These are phyloP conservation scores for Schizothecium vesticola DNA, from an alignment of 495 filamentous ascomycete species.

Conservation along the genomic window DNA sequence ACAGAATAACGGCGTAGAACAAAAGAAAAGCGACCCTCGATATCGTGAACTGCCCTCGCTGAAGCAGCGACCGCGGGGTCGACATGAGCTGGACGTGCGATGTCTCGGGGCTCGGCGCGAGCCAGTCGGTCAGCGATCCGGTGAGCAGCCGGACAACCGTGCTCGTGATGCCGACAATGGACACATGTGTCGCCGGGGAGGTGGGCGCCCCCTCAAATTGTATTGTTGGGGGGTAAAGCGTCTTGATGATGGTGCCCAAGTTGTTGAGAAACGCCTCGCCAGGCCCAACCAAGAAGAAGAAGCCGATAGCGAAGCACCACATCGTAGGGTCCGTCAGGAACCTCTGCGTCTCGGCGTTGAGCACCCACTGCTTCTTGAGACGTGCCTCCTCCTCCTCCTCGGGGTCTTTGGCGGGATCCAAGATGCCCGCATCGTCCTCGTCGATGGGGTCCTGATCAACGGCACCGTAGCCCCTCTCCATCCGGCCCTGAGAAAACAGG, in stretches of 20 bases:
- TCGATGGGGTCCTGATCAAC: conserved; percentile 31
- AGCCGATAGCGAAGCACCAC: conserved; percentile 88
- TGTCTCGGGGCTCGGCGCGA: conserved; percentile 61
- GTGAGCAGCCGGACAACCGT: conserved; percentile 82
- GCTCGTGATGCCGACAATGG: conserved; percentile 81
- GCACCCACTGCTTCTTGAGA: conserved; percentile 73
- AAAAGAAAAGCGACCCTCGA: conserved; percentile 80
- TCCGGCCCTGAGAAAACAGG: conserved; percentile 30
- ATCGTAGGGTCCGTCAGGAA: conserved; percentile 87
- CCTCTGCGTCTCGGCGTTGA: conserved; percentile 78
- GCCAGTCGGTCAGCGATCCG: conserved; percentile 78
- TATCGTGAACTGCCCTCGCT: conserved; percentile 47
- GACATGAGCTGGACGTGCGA: conserved; percentile 36
- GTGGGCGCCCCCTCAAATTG: conserved; percentile 46
- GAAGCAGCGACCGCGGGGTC: conserved; percentile 15
- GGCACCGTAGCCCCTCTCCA: conserved; percentile 35
- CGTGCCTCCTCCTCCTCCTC: conserved; percentile 61
- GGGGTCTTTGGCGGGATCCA: conserved; percentile 32
- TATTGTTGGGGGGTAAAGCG: conserved; percentile 62
- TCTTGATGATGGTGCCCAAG: conserved; percentile 85
- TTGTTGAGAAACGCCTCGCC: conserved; percentile 98
- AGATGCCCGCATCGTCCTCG: conserved; percentile 30
- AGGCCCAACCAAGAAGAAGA: conserved; percentile 90
- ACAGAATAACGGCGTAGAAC: conserved; percentile 66
- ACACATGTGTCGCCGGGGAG: conserved; percentile 82